Base-by-base conservation (phyloP, 768 basidiomycete genomes). In the Paxillus ammoniavirescens region DNA sequence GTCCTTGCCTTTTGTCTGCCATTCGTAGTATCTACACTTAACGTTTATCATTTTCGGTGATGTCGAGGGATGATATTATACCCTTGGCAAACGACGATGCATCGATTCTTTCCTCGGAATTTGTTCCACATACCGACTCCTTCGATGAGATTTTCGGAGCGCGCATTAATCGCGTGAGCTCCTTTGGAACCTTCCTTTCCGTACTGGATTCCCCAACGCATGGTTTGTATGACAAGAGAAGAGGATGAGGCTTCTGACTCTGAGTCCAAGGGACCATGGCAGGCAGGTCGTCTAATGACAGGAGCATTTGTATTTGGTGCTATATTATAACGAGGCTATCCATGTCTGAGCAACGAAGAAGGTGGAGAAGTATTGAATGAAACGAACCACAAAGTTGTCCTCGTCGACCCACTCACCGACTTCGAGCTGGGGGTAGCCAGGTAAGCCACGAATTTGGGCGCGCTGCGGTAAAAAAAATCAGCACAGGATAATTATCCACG, bases 121-220 rank as follows among this genome's bases (percentile, higher is more conserved):
- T 81, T 81, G 15, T 74, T 84, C 96, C 96, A 98, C 80, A 95
- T 88, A 0, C 90, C 89, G 4, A 82, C 79, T 18, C 87, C 81
- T 44, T 86, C 82, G 6, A 85, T 64, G 30, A 98, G 75, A 49
- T 85, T 87, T 70, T 98, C 96, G 2, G 84, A 77, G 17, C 93
- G 83, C 0, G 95, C 94, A 59, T 98, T 98, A 55, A 91, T 96
- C 0, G 95, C 97, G 61, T 82, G 91, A 40, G 93, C 71, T 0
- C 76, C 75, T 47, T 80, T 81, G 42, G 44, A 42, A 6, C 44
- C 5, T 56, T 87, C 82, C 57, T 94, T 90, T 37, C 74, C 70
- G 50, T 80, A 74, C 65, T 91, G 91, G 1, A 95, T 75, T 7
- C 95, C 94, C 94, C 94, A 98, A 54, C 79, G 86, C 91, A 92